Percentiles rank a stretch among this genome's conserved stretches.
Conservation (phyloP, 2,329 filamentous ascomycete species). For the Pseudocercospora ulei region DNA sequence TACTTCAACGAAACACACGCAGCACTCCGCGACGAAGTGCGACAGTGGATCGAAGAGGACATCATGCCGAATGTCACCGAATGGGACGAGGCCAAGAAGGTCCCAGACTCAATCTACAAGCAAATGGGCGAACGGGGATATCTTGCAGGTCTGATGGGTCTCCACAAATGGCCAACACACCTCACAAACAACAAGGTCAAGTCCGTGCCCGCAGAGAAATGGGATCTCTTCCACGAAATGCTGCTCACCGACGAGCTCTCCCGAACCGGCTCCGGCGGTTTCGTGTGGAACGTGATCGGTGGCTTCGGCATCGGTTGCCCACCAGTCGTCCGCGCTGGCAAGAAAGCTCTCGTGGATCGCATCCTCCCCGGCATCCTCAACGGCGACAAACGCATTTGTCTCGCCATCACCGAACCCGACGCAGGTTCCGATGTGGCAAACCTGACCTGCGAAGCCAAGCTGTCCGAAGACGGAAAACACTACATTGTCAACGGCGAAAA, state of each 20-base stretch:
- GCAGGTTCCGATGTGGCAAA: conserved; percentile 93
- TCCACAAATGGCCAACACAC: conserved; percentile 62
- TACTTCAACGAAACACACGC: conserved; percentile 95
- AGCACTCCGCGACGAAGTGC: conserved; percentile 79
- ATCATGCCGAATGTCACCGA: conserved; percentile 87
- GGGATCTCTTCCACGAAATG: conserved; percentile 98
- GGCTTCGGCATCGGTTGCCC: conserved; percentile 95
- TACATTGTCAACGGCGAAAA: conserved; percentile 73
- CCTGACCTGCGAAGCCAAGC: conserved; percentile 87
- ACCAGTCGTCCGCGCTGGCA: conserved; percentile 83
- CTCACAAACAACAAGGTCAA: conserved; percentile 62
- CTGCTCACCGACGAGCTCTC: conserved; percentile 90
- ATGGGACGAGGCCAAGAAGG: conserved; percentile 91
- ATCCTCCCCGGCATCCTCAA: conserved; percentile 79
- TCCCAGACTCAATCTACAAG: conserved; percentile 84
- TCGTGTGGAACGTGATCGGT: conserved; percentile 94
- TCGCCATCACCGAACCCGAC: conserved; percentile 93
- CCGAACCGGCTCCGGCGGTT: conserved; percentile 75
- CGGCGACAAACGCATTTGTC: conserved; percentile 93
- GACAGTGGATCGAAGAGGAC: conserved; percentile 80
- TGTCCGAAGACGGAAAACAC: conserved; percentile 91
- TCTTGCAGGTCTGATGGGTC: conserved; percentile 79
- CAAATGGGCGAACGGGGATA: conserved; percentile 90
- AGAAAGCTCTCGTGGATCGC: conserved; percentile 71
- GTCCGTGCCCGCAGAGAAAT: conserved; percentile 74